These are phyloP conservation scores for Sugiyamaella novakii DNA, from an alignment of 1,139 yeast species.

Conservation along the genomic window DNA sequence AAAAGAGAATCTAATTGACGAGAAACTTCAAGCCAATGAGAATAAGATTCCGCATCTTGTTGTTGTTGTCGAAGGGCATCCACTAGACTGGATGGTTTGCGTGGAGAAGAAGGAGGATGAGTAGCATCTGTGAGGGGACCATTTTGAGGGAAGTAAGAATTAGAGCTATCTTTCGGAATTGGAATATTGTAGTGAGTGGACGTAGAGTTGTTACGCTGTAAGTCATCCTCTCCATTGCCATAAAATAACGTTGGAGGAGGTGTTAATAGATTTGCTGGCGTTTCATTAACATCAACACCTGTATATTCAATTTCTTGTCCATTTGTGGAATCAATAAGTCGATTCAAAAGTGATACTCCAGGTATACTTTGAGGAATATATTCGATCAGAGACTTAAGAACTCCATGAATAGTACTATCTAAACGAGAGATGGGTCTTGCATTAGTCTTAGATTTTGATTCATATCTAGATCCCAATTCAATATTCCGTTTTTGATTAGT, in stretches of 20 bases:
- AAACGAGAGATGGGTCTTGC: not conserved
- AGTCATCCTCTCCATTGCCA: not conserved
- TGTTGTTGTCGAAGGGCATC: conserved; percentile 26
- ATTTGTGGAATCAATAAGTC: not conserved
- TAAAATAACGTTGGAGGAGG: conserved; percentile 8
- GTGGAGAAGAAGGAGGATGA: not conserved
- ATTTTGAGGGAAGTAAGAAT: too few species aligned
- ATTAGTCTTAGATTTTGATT: not conserved
- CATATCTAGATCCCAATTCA: not conserved
- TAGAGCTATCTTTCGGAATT: too few species aligned
- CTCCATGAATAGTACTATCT: not conserved
- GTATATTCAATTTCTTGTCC: not conserved
- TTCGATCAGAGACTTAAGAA: conserved; percentile 1
- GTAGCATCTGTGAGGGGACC: too few species aligned
- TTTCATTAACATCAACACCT: not conserved
- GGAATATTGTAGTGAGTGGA: too few species aligned
- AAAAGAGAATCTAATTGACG: conserved; percentile 62
- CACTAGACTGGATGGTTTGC: conserved; percentile 12
- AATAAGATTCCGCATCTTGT: conserved; percentile 55
- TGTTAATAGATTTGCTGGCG: too few species aligned
- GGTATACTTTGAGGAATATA: conserved; percentile 5
- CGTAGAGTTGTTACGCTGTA: too few species aligned
- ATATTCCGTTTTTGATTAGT: too few species aligned
- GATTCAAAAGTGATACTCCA: not conserved
- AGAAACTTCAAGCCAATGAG: conserved; percentile 70